phyloP scores from a whole-genome alignment of 306 rosid genomes.

The Styphnolobium japonicum region DNA sequence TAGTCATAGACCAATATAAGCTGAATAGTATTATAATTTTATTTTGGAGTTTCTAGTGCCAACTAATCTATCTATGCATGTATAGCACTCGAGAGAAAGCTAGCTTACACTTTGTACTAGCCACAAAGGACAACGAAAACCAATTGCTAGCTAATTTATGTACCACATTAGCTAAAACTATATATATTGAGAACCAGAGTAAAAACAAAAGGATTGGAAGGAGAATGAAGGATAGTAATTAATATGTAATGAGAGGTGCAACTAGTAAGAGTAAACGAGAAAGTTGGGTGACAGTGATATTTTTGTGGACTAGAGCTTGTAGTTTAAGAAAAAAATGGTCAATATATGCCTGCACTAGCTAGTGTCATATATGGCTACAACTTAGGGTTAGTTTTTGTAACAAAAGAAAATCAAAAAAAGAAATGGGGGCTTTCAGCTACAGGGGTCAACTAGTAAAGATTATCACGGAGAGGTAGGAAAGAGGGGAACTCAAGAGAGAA shows the following conservation, averaged over 20 bases:
- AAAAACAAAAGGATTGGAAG: not conserved
- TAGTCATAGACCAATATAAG: not conserved
- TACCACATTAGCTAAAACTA: not conserved
- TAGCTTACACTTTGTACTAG: not conserved
- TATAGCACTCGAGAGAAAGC: not conserved
- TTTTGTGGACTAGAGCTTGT: not conserved
- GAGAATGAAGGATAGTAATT: not conserved
- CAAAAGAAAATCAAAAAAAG: not conserved
- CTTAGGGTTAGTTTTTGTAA: not conserved
- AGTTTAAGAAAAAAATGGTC: not conserved
- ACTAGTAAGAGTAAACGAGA: not conserved
- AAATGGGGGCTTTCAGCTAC: constrained; percentile 22
- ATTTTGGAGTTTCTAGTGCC: not conserved
- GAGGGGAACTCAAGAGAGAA: not conserved
- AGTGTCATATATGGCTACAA: not conserved
- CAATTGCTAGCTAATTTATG: not conserved
- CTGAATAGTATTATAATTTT: not conserved
- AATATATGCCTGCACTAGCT: constrained; percentile 11
- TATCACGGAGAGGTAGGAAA: constrained; percentile 23
- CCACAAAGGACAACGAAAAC: not conserved
- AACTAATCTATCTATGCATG: not conserved
- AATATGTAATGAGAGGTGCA: not conserved
- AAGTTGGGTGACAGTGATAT: not conserved
- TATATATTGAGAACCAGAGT: not conserved
- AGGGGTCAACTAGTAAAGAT: constrained; percentile 40